Evolutionary conservation across 139 green algal species (phyloP).

Genomic region (Prasinococcaceae sp.): DNA sequence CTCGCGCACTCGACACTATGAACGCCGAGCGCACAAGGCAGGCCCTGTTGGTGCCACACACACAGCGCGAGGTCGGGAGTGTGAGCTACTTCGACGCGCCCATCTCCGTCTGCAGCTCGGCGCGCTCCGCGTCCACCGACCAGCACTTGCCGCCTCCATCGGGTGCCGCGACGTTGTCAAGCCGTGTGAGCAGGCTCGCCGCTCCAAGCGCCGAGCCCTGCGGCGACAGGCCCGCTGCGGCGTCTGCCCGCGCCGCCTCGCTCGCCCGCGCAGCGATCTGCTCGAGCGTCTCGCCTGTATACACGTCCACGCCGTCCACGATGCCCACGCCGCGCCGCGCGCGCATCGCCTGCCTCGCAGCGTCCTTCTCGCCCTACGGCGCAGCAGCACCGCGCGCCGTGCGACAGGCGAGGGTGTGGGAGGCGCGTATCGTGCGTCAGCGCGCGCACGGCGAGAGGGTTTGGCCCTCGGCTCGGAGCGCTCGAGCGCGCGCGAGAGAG

Average conservation of each 20-base stretch:
- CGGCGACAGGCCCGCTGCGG: neutral
- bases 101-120: neutral
- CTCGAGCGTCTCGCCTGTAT: conserved; percentile 16
- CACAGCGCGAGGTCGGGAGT: no score
- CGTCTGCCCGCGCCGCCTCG: conserved; percentile 3
- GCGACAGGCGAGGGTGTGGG: no score
- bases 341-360: conserved; percentile 4
- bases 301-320: conserved; percentile 13
- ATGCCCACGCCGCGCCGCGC: conserved; percentile 5
- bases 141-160: conserved; percentile 14
- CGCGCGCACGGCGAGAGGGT: no score
- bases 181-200: neutral
- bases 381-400: no score
- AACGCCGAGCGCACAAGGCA: no score
- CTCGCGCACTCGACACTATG: no score
- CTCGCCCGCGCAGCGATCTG: conserved; percentile 9
- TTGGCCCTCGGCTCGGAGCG: no score
- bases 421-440: no score
- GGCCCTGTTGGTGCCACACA: no score
- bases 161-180: conserved; percentile 8
- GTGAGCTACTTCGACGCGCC: no score
- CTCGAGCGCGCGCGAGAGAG: neutral
- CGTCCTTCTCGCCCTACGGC: conserved; percentile 18
- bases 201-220: neutral
- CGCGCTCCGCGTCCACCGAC: conserved; percentile 6